Conservation (phyloP, 2,329 filamentous ascomycete genomes). For the Sclerotinia sclerotiorum region DNA sequence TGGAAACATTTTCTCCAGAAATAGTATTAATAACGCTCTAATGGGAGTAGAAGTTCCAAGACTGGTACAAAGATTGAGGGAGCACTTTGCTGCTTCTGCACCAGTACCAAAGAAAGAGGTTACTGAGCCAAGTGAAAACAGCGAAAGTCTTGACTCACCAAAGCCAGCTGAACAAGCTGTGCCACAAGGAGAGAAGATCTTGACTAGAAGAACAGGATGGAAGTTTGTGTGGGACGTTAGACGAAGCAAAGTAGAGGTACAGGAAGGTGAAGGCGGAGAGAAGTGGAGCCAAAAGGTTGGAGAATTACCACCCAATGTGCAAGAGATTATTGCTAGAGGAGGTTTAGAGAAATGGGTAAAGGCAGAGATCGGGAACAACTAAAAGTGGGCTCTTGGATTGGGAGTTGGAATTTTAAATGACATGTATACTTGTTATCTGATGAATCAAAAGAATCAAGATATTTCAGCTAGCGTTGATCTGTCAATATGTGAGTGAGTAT, state of each 20-base stretch:
- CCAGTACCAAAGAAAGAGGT: conserved; percentile 45
- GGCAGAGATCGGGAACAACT: conserved; percentile 31
- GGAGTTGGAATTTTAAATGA: background rate
- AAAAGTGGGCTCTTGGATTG: background rate
- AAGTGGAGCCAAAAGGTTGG: conserved; percentile 80
- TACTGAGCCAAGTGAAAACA: conserved; percentile 52
- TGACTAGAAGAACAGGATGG: conserved; percentile 79
- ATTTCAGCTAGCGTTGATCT: too few species aligned
- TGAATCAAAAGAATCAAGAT: background rate
- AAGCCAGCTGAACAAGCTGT: conserved; percentile 45
- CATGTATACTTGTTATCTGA: background rate
- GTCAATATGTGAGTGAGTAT: too few species aligned
- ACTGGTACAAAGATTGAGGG: conserved; percentile 64
- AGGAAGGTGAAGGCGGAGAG: conserved; percentile 61
- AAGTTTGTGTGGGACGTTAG: conserved; percentile 78
- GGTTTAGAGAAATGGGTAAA: conserved; percentile 79
- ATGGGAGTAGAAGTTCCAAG: conserved; percentile 69
- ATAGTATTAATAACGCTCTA: conserved; percentile 77
- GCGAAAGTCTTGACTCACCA: conserved; percentile 52
- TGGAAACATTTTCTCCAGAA: conserved; percentile 78
- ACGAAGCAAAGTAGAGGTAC: conserved; percentile 67
- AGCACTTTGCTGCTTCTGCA: conserved; percentile 50
- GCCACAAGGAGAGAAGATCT: conserved; percentile 49
- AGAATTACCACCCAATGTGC: conserved; percentile 80
- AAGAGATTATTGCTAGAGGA: conserved; percentile 77